Percentiles rank a stretch among this genome's conserved stretches.
These are phyloP conservation scores for Limonium bicolor DNA, from an alignment of 148 eudicot species.

Conservation along the genomic window DNA sequence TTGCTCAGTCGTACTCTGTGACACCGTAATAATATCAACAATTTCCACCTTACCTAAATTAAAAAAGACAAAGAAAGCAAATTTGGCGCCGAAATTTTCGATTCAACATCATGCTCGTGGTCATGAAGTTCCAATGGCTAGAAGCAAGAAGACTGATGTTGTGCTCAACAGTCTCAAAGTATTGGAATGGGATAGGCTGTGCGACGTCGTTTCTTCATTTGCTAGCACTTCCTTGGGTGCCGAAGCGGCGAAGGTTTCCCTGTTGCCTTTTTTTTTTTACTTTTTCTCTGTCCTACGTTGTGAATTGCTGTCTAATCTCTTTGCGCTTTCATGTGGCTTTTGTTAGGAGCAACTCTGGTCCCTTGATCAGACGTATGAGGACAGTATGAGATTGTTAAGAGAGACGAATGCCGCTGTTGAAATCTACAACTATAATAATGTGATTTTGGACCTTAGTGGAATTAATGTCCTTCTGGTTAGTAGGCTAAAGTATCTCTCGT, in stretches of 20 bases:
- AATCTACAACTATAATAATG: slow-evolving; percentile 48
- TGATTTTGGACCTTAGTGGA: slow-evolving; percentile 42
- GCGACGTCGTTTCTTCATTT: slow-evolving; percentile 77
- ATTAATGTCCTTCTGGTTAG: slow-evolving; percentile 53
- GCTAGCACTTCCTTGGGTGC: slow-evolving; percentile 67
- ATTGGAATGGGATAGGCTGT: slow-evolving; percentile 79
- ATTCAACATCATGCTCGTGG: too few species aligned
- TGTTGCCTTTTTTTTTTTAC: slow-evolving; percentile 4
- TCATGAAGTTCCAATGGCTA: too few species aligned
- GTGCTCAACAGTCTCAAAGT: slow-evolving; percentile 52
- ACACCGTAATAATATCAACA: too few species aligned
- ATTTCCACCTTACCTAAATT: too few species aligned
- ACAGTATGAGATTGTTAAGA: slow-evolving; percentile 44
- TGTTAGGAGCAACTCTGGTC: slow-evolving; percentile 55
- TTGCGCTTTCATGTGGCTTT: neutral
- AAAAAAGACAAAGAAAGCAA: too few species aligned
- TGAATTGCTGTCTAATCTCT: neutral
- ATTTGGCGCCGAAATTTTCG: too few species aligned
- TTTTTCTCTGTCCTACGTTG: neutral
- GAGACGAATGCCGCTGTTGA: slow-evolving; percentile 91
- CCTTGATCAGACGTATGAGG: slow-evolving; percentile 54
- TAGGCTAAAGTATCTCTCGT: neutral
- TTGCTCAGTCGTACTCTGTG: too few species aligned
- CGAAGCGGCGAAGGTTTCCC: slow-evolving; percentile 47
- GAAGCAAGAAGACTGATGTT: slow-evolving; percentile 13